Evolutionary conservation across 2,329 filamentous ascomycete genomes (phyloP).

Genomic region (Sporothrix curviconia): DNA sequence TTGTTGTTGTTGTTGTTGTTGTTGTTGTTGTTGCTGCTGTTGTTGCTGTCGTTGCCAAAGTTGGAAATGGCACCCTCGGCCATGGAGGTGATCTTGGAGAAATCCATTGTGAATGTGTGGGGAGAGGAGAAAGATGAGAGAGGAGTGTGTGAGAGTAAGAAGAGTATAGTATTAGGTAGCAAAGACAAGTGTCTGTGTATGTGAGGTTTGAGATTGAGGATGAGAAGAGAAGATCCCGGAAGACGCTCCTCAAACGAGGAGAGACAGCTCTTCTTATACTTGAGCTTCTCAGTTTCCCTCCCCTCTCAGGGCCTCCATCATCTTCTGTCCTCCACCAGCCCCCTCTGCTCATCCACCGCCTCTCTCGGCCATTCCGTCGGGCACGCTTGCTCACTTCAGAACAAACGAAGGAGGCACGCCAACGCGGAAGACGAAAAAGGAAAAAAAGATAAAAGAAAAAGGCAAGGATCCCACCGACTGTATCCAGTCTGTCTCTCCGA

Average conservation of each 20-base stretch:
- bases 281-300: background rate
- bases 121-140: background rate
- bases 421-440: background rate
- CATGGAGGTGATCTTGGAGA: conserved; percentile 21
- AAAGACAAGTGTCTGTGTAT: too few relatives aligned
- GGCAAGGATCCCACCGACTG: too few relatives aligned
- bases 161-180: too few relatives aligned
- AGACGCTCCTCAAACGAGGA: background rate
- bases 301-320: background rate
- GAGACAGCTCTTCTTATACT: conserved; percentile 7
- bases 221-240: background rate
- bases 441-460: too few relatives aligned
- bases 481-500: too few relatives aligned
- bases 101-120: conserved; percentile 23
- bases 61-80: conserved; percentile 21
- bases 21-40: conserved; percentile 10
- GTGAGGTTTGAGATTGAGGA: background rate
- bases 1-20: conserved; percentile 14
- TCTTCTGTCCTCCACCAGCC: background rate
- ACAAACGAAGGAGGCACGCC: background rate
- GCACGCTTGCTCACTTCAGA: background rate
- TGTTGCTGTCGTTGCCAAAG: conserved; percentile 14
- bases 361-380: conserved; percentile 9
- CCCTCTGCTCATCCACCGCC: background rate
- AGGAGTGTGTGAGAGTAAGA: background rate